Base-by-base conservation (phyloP, 202 grass and related monocot species). In the Zizania palustris region DNA sequence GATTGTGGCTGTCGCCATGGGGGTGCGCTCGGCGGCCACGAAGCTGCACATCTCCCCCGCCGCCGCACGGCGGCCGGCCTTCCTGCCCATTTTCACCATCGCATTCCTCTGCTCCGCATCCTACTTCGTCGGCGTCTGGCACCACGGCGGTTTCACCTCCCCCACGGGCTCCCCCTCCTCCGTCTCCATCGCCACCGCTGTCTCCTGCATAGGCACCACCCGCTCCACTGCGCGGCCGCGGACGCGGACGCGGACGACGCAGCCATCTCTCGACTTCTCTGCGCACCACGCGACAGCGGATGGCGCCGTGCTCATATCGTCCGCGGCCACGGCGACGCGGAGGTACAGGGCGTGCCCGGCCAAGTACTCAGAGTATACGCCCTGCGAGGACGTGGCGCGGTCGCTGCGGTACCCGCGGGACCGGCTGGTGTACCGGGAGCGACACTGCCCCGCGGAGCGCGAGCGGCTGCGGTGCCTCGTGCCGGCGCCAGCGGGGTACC, bases 331-430 rank as follows among this genome's bases (percentile, higher is more conserved):
- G 13, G 53, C 62, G 16, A 37, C 18, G 38, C 75, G 60, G 78
- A 20, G 46, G 45, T 91, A 85, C 82, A 83, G 19, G 55, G 83
- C 86, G 61, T 97, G 93, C 68, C 39, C 85, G 16, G 44, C 18
- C 71, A 89, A 83, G 83, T 97, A 79, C 76, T 91, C 88, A 0
- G 93, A 97, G 84, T 97, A 97, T 83, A 97, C 93, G 4, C 93
- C 90, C 65, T 97, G 93, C 80, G 90, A 97, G 88, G 93, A 97
- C 80, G 72, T 84, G 73, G 75, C 69, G 73, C 82, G 93, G 85
- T 97, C 93, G 65, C 80, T 97, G 40, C 84, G 84, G 73, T 97
- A 89, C 74, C 82, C 84, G 9, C 83, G 93, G 11, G 85, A 97
- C 9, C 84, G 90, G 60, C 77, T 97, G 55, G 75, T 97, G 65